phyloP scores from a whole-genome alignment of 768 basidiomycete genomes.

The Lactarius hatsudake region DNA sequence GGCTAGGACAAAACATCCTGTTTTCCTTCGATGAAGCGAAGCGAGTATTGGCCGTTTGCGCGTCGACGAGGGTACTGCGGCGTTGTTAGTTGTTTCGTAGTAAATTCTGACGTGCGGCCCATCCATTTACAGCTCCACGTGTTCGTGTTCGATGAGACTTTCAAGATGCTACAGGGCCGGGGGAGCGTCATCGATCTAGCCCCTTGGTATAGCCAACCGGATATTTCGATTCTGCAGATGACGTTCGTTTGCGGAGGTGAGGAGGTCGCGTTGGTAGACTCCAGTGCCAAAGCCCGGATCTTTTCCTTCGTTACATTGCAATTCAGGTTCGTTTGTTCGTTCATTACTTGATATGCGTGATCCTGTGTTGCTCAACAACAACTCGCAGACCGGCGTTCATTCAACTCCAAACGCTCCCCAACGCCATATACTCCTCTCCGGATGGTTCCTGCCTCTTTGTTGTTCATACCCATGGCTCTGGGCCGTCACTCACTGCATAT shows the following conservation, averaged over 20 bases:
- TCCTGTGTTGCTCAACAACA: not conserved
- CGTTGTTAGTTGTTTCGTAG: not conserved
- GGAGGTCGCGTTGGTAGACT: slow-evolving; percentile 53
- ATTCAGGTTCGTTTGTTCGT: slow-evolving; percentile 44
- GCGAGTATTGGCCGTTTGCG: slow-evolving; percentile 48
- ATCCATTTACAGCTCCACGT: slow-evolving; percentile 41
- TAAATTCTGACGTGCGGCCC: not conserved
- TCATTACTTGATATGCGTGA: not conserved
- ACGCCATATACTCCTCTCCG: slow-evolving; percentile 44
- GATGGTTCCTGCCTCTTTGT: slow-evolving; percentile 54
- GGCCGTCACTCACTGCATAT: slow-evolving; percentile 38
- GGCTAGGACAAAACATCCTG: slow-evolving; percentile 43
- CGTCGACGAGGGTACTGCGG: slow-evolving; percentile 40
- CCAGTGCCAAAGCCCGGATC: slow-evolving; percentile 42
- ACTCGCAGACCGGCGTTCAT: slow-evolving; percentile 44
- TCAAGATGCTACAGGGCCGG: slow-evolving; percentile 39
- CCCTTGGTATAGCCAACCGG: slow-evolving; percentile 41
- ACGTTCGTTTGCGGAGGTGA: slow-evolving; percentile 51
- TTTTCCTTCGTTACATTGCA: slow-evolving; percentile 53
- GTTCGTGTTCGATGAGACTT: slow-evolving; percentile 47
- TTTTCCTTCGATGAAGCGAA: slow-evolving; percentile 53
- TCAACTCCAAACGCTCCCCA: slow-evolving; percentile 37
- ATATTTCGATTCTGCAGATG: slow-evolving; percentile 34
- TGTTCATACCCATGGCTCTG: slow-evolving; percentile 27
- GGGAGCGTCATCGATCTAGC: slow-evolving; percentile 43